phyloP scores from a whole-genome alignment of 768 basidiomycete species.

The Suillus placidus region DNA sequence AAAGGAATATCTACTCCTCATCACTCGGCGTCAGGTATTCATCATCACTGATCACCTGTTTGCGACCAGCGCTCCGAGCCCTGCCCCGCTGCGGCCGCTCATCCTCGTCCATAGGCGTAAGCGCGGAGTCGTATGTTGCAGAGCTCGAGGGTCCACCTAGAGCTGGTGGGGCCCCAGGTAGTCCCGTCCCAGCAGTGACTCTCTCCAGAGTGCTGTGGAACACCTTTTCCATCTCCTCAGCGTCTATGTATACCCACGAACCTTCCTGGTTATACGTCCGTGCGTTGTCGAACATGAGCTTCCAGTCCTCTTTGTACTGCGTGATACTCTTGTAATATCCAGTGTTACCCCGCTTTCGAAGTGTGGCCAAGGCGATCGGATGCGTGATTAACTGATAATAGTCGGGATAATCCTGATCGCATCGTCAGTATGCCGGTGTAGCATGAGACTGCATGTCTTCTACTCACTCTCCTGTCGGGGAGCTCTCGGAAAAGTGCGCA shows the following conservation, averaged over 20 bases:
- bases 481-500: constrained; percentile 87
- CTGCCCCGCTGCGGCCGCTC: constrained; percentile 61
- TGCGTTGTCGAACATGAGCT: constrained; percentile 93
- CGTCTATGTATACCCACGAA: constrained; percentile 93
- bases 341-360: constrained; percentile 74
- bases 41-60: constrained; percentile 75
- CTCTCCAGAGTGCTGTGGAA: constrained; percentile 74
- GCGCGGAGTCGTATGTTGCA: constrained; percentile 60
- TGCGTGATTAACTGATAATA: constrained; percentile 88
- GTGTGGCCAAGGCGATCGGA: constrained; percentile 86
- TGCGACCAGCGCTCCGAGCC: constrained; percentile 63
- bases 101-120: constrained; percentile 84
- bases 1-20: constrained; percentile 54
- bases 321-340: constrained; percentile 74
- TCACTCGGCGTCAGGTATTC: constrained; percentile 77
- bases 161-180: constrained; percentile 68
- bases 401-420: constrained; percentile 79
- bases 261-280: constrained; percentile 93
- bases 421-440: constrained; percentile 18
- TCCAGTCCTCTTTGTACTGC: constrained; percentile 78
- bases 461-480: constrained; percentile 72
- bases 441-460: constrained; percentile 1
- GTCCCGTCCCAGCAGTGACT: constrained; percentile 63
- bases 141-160: constrained; percentile 31
- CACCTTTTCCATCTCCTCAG: constrained; percentile 91